Evolutionary conservation across 176 grass and related monocot species (phyloP), one percentile per base, ranked within the genome.

Genomic region (Eragrostis nindensis): DNA sequence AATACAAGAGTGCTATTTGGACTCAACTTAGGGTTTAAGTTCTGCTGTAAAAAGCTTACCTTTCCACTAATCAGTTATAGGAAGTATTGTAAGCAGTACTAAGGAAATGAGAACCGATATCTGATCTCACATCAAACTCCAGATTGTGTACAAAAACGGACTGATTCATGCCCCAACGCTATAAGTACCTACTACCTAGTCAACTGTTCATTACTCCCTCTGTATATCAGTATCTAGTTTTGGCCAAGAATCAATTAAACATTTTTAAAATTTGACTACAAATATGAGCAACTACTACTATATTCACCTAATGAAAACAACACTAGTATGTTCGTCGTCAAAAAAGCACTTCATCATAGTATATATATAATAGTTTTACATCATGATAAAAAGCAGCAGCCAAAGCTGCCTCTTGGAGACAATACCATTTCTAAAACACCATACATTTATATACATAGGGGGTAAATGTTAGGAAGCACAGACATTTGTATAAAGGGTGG

Each of bases 161-260:
- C 40, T 47, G 47, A 72, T 49, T 53, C 32, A 36, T 36, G 32
- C 32, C 32, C 32, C 4, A 36, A 36, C 32, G 32, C 32, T 36
- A 36, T 36, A 36, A 36, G 32, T 36, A 36, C 32, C 32, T 36
- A 36, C 4, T 36, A 36, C 32, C 32, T 1, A 36, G 32, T 36
- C 32, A 83, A 65, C 49, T 83, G 27, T 30, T 79, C 61, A 83
- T 60, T 69, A 68, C 29, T 30, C 17, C 47, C 17, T 14, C 17
- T 45, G 21, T 44, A 29, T 47, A 48, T 29, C 62, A 19, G 41
- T 14, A 18, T 64, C 22, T 38, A 19, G 10, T 36, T 76, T 45
- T 15, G 16, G 4, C 5, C 24, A 44, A 8, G 14, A 17, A 10
- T 14, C 27, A 50, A 4, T 29, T 25, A 19, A 29, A 77, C 18